Evolutionary conservation across 148 eudicot species (phyloP).

Genomic region (Selenicereus undatus): DNA sequence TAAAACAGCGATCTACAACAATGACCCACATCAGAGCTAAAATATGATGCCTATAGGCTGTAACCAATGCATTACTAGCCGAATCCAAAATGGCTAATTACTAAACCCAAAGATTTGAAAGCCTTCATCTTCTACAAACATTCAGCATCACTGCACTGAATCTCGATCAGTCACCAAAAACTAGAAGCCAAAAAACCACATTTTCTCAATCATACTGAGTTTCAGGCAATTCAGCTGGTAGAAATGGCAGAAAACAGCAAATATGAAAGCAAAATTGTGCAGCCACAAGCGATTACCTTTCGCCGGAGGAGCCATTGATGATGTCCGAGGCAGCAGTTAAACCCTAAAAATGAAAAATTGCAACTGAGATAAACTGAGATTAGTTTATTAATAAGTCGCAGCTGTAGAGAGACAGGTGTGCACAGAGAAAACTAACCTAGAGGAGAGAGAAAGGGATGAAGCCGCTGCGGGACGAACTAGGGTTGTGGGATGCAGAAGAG

Average conservation of each 20-base stretch:
- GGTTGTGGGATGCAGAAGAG: constrained; percentile 7
- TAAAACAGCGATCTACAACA: too few relatives aligned
- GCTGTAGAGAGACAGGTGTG: neutral
- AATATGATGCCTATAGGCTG: too few relatives aligned
- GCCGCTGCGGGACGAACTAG: constrained; percentile 19
- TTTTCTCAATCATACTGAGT: neutral
- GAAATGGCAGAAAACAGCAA: too few relatives aligned
- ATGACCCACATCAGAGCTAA: too few relatives aligned
- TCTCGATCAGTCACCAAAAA: too few relatives aligned
- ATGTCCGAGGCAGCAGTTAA: neutral
- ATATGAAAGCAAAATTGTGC: too few relatives aligned
- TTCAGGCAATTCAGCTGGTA: too few relatives aligned
- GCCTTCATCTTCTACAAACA: neutral
- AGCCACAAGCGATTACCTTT: constrained; percentile 18
- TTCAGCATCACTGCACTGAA: neutral
- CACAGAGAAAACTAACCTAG: constrained; percentile 9
- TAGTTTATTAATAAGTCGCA: neutral
- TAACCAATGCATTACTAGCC: too few relatives aligned
- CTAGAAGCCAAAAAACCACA: neutral
- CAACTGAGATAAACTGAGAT: neutral
- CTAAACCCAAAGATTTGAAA: neutral
- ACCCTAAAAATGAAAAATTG: neutral
- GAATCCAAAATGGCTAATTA: too few relatives aligned
- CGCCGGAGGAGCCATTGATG: constrained; percentile 32
- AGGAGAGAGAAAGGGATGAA: neutral